These are phyloP conservation scores for Salisapilia sapeloensis DNA, from an alignment of 352 stramenopile species.

Conservation along the genomic window DNA sequence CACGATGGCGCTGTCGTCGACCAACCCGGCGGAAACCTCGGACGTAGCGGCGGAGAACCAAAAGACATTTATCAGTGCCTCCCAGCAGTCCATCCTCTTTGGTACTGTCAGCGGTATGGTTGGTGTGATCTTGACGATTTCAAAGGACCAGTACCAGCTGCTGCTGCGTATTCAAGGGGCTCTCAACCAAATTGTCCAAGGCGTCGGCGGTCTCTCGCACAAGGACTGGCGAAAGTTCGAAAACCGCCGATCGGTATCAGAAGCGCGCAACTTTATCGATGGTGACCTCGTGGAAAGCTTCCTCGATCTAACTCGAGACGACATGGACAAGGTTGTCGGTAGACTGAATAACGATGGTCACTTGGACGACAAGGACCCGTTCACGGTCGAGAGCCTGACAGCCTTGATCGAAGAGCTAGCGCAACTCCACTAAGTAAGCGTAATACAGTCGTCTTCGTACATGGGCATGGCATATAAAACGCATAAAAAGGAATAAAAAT, in stretches of 20 bases:
- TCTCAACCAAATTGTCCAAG: constrained; percentile 79
- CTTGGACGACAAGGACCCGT: constrained; percentile 33
- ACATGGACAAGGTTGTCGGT: constrained; percentile 84
- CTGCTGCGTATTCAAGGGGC: constrained; percentile 80
- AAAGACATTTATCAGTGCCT: constrained; percentile 2
- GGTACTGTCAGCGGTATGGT: constrained; percentile 94
- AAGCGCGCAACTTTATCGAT: constrained; percentile 90
- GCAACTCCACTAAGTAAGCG: constrained; percentile 36
- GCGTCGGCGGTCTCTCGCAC: constrained; percentile 87
- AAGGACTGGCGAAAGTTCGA: constrained; percentile 87
- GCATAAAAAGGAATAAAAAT: too few species aligned
- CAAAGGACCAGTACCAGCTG: constrained; percentile 85
- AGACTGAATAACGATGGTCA: constrained; percentile 83
- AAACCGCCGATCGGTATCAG: constrained; percentile 66
- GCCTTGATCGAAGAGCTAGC: constrained; percentile 56
- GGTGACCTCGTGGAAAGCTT: constrained; percentile 92
- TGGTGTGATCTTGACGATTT: constrained; percentile 84
- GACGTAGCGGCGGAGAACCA: constrained; percentile 1
- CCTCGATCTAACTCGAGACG: constrained; percentile 82
- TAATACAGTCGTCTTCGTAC: too few species aligned
- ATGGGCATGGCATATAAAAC: too few species aligned
- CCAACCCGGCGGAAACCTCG: constrained; percentile 1
- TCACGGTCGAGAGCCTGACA: constrained; percentile 54
- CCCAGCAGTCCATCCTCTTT: constrained; percentile 79
- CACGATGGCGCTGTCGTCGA: constrained; percentile 24